Conservation (phyloP, 2,329 filamentous ascomycete genomes). For the Trichoderma cornu-damae region DNA sequence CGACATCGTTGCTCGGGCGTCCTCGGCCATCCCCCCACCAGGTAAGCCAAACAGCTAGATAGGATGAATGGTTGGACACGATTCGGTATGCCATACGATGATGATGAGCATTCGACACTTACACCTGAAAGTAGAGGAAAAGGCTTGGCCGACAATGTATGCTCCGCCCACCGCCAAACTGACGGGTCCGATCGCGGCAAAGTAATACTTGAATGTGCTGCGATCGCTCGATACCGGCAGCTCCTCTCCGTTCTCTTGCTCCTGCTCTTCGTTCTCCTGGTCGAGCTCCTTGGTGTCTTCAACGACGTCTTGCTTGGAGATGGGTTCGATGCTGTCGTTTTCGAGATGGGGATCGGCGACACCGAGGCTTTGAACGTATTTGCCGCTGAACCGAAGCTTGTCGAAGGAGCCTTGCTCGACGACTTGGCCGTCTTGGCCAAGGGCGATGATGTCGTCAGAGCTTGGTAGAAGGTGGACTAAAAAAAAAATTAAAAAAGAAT, state of each 20-base stretch:
- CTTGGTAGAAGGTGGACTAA: conserved; percentile 33
- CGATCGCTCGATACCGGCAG: conserved; percentile 22
- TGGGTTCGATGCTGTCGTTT: conserved; percentile 8
- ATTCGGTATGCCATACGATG: no score
- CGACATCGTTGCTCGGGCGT: conserved; percentile 25
- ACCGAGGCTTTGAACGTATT: conserved; percentile 36
- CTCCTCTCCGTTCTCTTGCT: not conserved
- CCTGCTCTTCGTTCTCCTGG: not conserved
- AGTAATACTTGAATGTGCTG: conserved; percentile 30
- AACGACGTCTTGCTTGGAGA: not conserved
- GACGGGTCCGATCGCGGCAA: conserved; percentile 23
- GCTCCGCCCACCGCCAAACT: conserved; percentile 22
- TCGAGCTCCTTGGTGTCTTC: conserved; percentile 1
- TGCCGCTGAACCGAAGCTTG: conserved; percentile 32
- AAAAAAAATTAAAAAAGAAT: not conserved
- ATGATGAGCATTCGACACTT: conserved; percentile 8
- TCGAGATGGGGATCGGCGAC: conserved; percentile 26
- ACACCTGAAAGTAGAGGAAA: conserved; percentile 27
- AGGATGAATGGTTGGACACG: not conserved
- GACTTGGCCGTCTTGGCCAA: conserved; percentile 37
- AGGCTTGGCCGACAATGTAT: conserved; percentile 21
- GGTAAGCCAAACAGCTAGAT: conserved; percentile 30
- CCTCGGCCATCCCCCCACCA: conserved; percentile 31
- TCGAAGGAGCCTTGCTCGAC: conserved; percentile 39
- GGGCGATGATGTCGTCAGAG: conserved; percentile 42